phyloP scores from a whole-genome alignment of 2,329 filamentous ascomycete genomes.

The Diplodia seriata region DNA sequence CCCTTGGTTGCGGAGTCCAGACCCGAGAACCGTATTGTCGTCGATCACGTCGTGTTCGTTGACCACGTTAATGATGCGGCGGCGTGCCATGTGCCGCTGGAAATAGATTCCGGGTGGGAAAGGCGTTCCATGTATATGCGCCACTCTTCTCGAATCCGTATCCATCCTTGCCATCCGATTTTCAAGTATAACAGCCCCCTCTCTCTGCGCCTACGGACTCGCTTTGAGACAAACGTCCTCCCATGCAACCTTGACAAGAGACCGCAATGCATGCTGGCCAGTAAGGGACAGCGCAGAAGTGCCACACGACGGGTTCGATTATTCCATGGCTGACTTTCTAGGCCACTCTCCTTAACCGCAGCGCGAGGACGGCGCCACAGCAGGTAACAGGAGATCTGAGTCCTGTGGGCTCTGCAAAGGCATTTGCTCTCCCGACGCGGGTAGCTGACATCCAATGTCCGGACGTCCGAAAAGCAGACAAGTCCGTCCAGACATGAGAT shows the following conservation, averaged over 20 bases:
- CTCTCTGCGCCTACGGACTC: background rate
- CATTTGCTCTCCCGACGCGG: too few relatives aligned
- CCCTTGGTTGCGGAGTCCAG: conserved; percentile 9
- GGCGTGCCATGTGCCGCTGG: background rate
- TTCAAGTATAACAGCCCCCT: conserved; percentile 7
- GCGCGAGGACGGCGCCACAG: background rate
- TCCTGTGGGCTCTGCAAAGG: too few relatives aligned
- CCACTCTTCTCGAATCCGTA: background rate
- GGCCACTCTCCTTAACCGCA: background rate
- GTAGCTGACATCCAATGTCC: too few relatives aligned
- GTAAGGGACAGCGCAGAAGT: conserved; percentile 1
- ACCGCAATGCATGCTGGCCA: background rate
- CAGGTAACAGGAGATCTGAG: too few relatives aligned
- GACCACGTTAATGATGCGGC: conserved; percentile 7
- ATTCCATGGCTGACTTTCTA: conserved; percentile 8
- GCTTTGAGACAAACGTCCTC: background rate
- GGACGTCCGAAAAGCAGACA: too few relatives aligned
- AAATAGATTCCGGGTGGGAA: background rate
- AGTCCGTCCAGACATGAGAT: too few relatives aligned
- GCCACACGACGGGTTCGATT: background rate
- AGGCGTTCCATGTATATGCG: background rate
- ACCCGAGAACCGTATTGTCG: conserved; percentile 6
- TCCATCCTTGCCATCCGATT: background rate
- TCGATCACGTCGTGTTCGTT: conserved; percentile 7
- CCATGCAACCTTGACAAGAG: background rate